These are phyloP conservation scores for Eucalyptus brandiana DNA, from an alignment of 345 rosid species.

Conservation along the genomic window DNA sequence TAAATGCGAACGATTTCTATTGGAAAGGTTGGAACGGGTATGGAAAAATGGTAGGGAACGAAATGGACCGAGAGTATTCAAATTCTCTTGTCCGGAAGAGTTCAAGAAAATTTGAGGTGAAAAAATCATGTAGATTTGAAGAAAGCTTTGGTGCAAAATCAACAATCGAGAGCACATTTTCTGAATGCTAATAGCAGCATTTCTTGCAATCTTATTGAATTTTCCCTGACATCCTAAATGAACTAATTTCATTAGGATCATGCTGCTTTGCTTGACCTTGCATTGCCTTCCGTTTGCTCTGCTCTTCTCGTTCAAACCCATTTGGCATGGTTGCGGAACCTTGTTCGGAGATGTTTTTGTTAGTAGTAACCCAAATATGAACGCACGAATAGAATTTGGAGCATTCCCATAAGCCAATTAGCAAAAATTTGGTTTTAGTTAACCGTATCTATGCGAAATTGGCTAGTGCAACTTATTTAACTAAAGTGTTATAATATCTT, in stretches of 20 bases:
- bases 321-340: background rate
- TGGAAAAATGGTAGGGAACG: background rate
- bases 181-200: background rate
- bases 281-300: background rate
- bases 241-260: background rate
- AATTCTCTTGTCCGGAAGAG: background rate
- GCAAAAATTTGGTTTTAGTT: background rate
- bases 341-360: background rate
- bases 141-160: background rate
- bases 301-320: background rate
- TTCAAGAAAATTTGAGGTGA: background rate
- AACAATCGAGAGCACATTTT: background rate
- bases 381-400: background rate
- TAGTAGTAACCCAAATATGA: background rate
- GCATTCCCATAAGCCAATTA: background rate
- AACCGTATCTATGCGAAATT: background rate
- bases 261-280: background rate
- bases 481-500: background rate
- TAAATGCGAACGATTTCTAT: background rate
- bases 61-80: accelerated
- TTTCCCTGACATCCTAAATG: background rate
- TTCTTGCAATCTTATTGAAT: background rate
- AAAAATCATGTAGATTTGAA: background rate
- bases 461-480: background rate
- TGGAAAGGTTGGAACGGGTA: background rate